These are phyloP conservation scores for Collybiopsis confluens DNA, from an alignment of 768 basidiomycete species.

Conservation along the genomic window DNA sequence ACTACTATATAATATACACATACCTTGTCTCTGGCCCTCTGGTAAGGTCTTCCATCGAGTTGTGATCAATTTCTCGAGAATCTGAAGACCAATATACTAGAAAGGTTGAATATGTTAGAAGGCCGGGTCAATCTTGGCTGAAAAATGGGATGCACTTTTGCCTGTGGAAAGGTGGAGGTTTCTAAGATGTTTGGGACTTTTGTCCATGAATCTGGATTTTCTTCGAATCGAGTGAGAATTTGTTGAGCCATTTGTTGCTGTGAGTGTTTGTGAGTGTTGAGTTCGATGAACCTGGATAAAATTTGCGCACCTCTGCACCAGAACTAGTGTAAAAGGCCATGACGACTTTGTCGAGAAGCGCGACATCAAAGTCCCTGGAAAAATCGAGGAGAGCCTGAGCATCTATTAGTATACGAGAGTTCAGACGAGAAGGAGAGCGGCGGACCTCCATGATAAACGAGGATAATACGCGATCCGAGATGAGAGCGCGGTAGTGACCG, in stretches of 20 bases:
- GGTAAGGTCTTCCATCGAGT: conserved; percentile 97
- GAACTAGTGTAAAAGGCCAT: conserved; percentile 85
- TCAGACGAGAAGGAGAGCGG: conserved; percentile 10
- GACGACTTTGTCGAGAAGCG: conserved; percentile 89
- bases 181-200: conserved; percentile 93
- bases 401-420: conserved; percentile 18
- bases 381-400: conserved; percentile 86
- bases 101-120: conserved; percentile 13
- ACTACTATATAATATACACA: too few relatives aligned
- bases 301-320: conserved; percentile 76
- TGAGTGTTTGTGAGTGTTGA: conserved; percentile 9
- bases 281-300: conserved; percentile 8
- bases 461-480: conserved; percentile 8
- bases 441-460: conserved; percentile 44
- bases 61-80: conserved; percentile 90
- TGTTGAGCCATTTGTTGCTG: conserved; percentile 96
- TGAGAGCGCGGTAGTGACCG: conserved; percentile 4
- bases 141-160: conserved; percentile 57
- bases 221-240: conserved; percentile 93
- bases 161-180: conserved; percentile 76
- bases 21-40: conserved; percentile 88
- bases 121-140: too few relatives aligned
- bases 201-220: conserved; percentile 95
- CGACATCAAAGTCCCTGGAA: conserved; percentile 89
- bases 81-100: conserved; percentile 95